Percentiles rank a stretch among this genome's conserved stretches.
Conservation (phyloP, 2,329 filamentous ascomycete genomes). For the Alternaria triticimaculans region DNA sequence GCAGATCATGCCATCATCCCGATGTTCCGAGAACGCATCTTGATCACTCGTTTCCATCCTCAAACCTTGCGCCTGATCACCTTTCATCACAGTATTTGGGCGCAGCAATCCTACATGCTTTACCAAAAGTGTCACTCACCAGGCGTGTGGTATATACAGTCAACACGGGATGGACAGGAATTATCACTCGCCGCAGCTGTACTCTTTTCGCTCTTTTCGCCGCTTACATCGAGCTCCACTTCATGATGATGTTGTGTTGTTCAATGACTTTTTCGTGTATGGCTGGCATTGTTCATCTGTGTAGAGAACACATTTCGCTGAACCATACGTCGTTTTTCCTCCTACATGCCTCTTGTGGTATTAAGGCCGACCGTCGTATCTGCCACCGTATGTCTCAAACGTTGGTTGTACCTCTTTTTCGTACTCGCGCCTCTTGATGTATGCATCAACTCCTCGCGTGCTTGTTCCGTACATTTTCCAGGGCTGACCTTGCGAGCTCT, state of each 20-base stretch:
- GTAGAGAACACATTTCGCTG: not conserved
- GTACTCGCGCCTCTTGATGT: not conserved
- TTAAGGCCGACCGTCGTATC: not conserved
- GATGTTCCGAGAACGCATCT: not conserved
- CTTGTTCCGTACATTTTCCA: not conserved
- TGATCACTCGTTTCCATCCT: not conserved
- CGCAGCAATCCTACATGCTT: too few relatives aligned
- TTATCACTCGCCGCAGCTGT: too few relatives aligned
- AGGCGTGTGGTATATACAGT: too few relatives aligned
- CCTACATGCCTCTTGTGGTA: not conserved
- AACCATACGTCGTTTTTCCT: not conserved
- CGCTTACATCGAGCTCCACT: too few relatives aligned
- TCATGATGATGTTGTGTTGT: too few relatives aligned
- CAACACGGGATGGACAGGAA: too few relatives aligned
- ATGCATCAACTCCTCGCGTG: not conserved
- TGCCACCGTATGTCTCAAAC: not conserved
- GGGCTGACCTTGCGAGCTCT: too few relatives aligned
- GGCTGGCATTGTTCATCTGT: fast-evolving
- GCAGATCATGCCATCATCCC: not conserved
- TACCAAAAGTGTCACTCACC: too few relatives aligned
- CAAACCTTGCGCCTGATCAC: not conserved
- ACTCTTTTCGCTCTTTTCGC: too few relatives aligned
- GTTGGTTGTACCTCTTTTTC: fast-evolving
- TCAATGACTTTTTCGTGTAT: not conserved
- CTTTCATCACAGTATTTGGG: not conserved